A percentile compares a stretch with the other conserved stretches of the same genome.
Evolutionary conservation across 2,329 filamentous ascomycete genomes (phyloP).

Genomic region (Fusarium burgessii): DNA sequence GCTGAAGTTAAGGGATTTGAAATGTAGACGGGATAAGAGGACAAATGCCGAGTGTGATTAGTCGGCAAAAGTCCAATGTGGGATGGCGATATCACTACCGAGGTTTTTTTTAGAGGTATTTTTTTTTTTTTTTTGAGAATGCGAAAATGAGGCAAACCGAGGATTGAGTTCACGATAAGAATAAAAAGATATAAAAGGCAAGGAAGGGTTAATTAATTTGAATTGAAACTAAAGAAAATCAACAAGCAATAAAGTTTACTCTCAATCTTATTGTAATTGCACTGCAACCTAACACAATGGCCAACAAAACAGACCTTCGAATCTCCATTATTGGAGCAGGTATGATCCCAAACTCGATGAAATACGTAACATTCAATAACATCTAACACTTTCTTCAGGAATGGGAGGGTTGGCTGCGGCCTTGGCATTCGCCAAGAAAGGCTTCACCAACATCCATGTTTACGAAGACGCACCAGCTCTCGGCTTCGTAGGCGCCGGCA

Average conservation of each 20-base stretch:
- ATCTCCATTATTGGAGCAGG: constrained; percentile 25
- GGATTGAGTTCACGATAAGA: rapidly evolving
- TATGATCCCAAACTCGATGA: not conserved
- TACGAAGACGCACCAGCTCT: constrained; percentile 28
- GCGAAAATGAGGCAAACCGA: rapidly evolving
- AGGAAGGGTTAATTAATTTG: not conserved
- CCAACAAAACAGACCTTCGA: not conserved
- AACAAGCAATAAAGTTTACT: not conserved
- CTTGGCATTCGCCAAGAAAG: constrained; percentile 27
- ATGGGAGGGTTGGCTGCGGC: constrained; percentile 31
- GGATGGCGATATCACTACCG: not conserved
- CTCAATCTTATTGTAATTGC: not conserved
- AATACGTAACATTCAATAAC: not conserved
- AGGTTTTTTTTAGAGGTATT: not conserved
- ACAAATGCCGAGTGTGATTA: not conserved
- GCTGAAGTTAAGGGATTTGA: not conserved
- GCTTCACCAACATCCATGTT: constrained; percentile 26
- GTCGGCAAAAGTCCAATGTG: not conserved
- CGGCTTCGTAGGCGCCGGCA: constrained; percentile 31
- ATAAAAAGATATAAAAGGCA: not conserved
- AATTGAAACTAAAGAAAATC: rapidly evolving
- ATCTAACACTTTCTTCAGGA: not conserved
- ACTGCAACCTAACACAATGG: not conserved
- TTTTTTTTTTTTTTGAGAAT: rapidly evolving
- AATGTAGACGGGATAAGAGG: not conserved